Evolutionary conservation across 108 stramenopile genomes (phyloP).

Genomic region (Nitzschia palea): DNA sequence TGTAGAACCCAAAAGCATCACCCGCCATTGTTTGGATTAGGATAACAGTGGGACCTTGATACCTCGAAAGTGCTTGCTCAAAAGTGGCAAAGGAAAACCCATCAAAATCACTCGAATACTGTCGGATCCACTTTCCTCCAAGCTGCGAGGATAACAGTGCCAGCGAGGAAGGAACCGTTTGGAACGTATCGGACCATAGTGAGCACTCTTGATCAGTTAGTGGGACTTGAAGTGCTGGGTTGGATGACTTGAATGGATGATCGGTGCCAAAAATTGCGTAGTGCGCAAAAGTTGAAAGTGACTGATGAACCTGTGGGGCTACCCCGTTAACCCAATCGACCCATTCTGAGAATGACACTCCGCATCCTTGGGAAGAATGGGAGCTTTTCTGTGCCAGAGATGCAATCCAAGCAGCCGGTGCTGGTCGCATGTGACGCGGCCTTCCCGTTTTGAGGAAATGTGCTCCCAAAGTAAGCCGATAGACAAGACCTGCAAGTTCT

Average conservation of each 20-base stretch:
- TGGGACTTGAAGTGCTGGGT: background rate
- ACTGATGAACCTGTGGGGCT: background rate
- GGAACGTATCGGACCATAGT: conserved; percentile 10
- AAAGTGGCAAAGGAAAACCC: conserved; percentile 33
- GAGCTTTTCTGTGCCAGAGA: conserved; percentile 4
- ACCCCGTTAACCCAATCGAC: conserved; percentile 1
- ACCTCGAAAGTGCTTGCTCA: conserved; percentile 23
- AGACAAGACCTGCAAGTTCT: background rate
- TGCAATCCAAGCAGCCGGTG: conserved; percentile 2
- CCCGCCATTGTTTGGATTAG: conserved; percentile 21
- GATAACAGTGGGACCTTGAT: conserved; percentile 33
- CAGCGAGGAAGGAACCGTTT: conserved; percentile 8
- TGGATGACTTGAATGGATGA: conserved; percentile 4
- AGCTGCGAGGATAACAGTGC: conserved; percentile 4
- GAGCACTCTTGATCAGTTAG: background rate
- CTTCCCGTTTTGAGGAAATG: background rate
- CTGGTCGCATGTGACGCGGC: background rate
- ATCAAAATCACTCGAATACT: conserved; percentile 30
- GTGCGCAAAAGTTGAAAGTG: conserved; percentile 4
- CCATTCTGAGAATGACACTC: background rate
- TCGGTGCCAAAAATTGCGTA: background rate
- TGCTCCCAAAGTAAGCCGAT: conserved; percentile 9
- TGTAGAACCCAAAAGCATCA: conserved; percentile 28
- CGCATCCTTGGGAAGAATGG: background rate
- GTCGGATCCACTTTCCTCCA: conserved; percentile 7